These are phyloP conservation scores for Stygiomarasmius scandens DNA, from an alignment of 1,284 basidiomycete species.

Conservation along the genomic window DNA sequence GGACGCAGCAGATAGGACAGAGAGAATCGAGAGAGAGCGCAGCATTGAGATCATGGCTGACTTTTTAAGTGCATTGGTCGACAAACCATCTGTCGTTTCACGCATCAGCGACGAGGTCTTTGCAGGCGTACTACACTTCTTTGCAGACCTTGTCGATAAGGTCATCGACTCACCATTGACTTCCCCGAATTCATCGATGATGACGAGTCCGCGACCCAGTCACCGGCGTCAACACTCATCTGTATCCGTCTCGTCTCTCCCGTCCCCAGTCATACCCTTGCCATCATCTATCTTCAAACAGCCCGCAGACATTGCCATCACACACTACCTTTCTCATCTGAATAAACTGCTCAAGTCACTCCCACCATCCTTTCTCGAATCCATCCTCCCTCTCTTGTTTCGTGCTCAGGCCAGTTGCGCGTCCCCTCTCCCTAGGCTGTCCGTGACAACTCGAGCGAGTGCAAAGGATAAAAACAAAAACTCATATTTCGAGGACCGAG, in stretches of 20 bases:
- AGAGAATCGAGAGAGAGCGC: conserved; percentile 60
- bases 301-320: conserved; percentile 61
- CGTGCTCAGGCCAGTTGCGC: conserved; percentile 65
- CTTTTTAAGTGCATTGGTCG: conserved; percentile 55
- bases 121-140: conserved; percentile 56
- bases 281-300: conserved; percentile 38
- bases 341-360: conserved; percentile 59
- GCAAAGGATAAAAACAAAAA: conserved; percentile 28
- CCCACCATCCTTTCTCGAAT: conserved; percentile 51
- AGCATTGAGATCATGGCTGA: conserved; percentile 60
- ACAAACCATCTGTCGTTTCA: conserved; percentile 53
- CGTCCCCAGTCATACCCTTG: conserved; percentile 26
- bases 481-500: conserved; percentile 51
- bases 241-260: conserved; percentile 40
- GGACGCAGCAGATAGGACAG: conserved; percentile 38
- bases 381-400: conserved; percentile 71
- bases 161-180: conserved; percentile 45
- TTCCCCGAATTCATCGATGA: conserved; percentile 27
- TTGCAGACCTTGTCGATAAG: conserved; percentile 57
- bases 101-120: conserved; percentile 61
- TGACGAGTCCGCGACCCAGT: conserved; percentile 21
- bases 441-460: conserved; percentile 37
- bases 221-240: conserved; percentile 65
- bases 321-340: conserved; percentile 67
- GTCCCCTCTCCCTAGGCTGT: conserved; percentile 65